Percentiles rank a stretch among this genome's conserved stretches.
These are phyloP conservation scores for Cyberlindnera mississippiensis DNA, from an alignment of 805 yeast species.

Conservation along the genomic window DNA sequence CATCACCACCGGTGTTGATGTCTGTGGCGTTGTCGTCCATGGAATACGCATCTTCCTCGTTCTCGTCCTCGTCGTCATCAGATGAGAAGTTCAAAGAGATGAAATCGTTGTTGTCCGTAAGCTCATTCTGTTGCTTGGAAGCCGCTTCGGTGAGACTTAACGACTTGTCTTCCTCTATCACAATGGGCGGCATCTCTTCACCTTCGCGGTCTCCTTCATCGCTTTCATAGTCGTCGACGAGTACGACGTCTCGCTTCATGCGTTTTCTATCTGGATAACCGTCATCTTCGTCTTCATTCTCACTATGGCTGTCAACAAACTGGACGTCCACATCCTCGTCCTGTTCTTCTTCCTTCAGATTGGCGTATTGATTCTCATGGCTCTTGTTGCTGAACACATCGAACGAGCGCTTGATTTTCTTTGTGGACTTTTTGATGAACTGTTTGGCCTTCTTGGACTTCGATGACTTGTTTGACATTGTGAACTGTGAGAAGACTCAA, in stretches of 20 bases:
- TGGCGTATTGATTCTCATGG: constrained; percentile 25
- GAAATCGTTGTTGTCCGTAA: constrained; percentile 38
- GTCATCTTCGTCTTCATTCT: constrained; percentile 8
- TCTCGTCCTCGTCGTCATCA: constrained; percentile 21
- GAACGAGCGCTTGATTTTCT: constrained; percentile 17
- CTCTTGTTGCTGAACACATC: constrained; percentile 23
- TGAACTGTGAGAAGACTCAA: too few species aligned
- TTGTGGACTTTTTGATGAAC: constrained; percentile 11
- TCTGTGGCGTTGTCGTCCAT: constrained; percentile 27
- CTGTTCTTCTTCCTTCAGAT: constrained; percentile 9
- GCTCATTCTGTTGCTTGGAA: constrained; percentile 21
- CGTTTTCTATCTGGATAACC: constrained; percentile 1
- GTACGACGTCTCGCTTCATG: constrained; percentile 7
- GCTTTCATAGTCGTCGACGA: constrained; percentile 10
- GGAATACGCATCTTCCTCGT: constrained; percentile 27
- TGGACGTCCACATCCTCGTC: constrained; percentile 3
- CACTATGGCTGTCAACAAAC: constrained; percentile 1
- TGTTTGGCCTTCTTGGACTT: constrained; percentile 6
- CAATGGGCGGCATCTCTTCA: background rate
- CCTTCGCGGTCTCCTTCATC: constrained; percentile 7
- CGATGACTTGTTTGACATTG: too few species aligned
- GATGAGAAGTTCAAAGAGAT: constrained; percentile 37
- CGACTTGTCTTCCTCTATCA: background rate
- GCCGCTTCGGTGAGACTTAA: background rate
- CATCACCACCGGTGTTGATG: constrained; percentile 10